Evolutionary conservation across 208 protist genomes (phyloP).

Genomic region (Acanthamoeba comandoni): DNA sequence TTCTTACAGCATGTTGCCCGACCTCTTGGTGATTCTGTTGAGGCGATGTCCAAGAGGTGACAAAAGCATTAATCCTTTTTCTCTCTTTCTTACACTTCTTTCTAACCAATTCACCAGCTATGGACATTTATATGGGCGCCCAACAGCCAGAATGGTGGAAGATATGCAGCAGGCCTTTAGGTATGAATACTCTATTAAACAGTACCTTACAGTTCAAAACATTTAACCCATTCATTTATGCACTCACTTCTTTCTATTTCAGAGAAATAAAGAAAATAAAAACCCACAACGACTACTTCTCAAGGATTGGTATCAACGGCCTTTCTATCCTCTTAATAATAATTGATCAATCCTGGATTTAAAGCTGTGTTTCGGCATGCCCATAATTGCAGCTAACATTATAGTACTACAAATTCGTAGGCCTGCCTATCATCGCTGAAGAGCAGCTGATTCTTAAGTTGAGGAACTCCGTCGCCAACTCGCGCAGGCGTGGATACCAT

Average conservation of each 20-base stretch:
- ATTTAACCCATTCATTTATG: too few species aligned
- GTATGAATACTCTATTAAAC: too few species aligned
- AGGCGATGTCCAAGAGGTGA: slow-evolving; percentile 24
- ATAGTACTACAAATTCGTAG: too few species aligned
- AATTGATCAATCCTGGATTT: too few species aligned
- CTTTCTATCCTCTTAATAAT: not conserved
- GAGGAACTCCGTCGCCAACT: slow-evolving; percentile 61
- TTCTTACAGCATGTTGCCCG: slow-evolving; percentile 63
- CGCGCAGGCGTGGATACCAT: slow-evolving; percentile 38
- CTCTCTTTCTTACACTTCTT: too few species aligned
- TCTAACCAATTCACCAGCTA: not conserved
- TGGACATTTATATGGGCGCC: slow-evolving; percentile 13
- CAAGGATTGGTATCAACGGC: not conserved
- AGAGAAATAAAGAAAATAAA: slow-evolving; percentile 71
- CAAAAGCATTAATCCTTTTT: not conserved
- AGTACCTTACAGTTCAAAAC: too few species aligned
- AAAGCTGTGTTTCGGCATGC: too few species aligned
- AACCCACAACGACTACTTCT: slow-evolving; percentile 71
- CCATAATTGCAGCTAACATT: too few species aligned
- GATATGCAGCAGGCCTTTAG: slow-evolving; percentile 72
- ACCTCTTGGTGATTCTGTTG: slow-evolving; percentile 1
- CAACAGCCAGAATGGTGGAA: slow-evolving; percentile 65
- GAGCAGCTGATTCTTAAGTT: slow-evolving; percentile 45
- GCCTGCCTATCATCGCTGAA: slow-evolving; percentile 38
- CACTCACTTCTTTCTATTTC: too few species aligned